A percentile compares a stretch with the other conserved stretches of the same genome.
These are phyloP conservation scores for Mycena amicta DNA, from an alignment of 768 basidiomycete genomes.

Conservation along the genomic window DNA sequence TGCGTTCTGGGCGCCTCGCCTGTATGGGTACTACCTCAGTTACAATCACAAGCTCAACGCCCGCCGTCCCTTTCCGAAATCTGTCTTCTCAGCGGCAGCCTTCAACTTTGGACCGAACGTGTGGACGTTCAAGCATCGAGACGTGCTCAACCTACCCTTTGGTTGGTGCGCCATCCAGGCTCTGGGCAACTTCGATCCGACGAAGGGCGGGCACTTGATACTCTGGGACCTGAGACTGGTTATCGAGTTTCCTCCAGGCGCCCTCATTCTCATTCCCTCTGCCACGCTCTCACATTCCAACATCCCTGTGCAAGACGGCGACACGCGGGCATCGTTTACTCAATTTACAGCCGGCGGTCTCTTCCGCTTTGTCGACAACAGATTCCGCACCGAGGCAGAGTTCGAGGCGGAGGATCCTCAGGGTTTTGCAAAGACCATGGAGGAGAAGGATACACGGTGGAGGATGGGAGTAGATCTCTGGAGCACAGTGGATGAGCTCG, in stretches of 20 bases:
- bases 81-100: conserved; percentile 24
- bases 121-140: conserved; percentile 24
- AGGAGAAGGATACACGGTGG: neutral
- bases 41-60: neutral
- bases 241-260: conserved; percentile 28
- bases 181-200: conserved; percentile 30
- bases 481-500: conserved; percentile 3
- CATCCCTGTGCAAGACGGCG: conserved; percentile 18
- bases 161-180: conserved; percentile 37
- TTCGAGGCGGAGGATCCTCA: neutral
- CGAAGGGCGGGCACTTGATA: conserved; percentile 34
- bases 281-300: conserved; percentile 31
- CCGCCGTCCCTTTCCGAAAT: conserved; percentile 19
- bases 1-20: conserved; percentile 16
- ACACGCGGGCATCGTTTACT: conserved; percentile 27
- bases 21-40: conserved; percentile 10
- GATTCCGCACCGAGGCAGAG: conserved; percentile 12
- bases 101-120: conserved; percentile 34
- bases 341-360: conserved; percentile 32
- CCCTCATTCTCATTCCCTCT: conserved; percentile 16
- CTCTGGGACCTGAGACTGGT: conserved; percentile 32
- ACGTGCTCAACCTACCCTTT: conserved; percentile 32
- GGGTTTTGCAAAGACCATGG: neutral
- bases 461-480: neutral
- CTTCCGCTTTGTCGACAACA: conserved; percentile 29